Percentiles rank a stretch among this genome's conserved stretches.
Conservation (phyloP, 169 alveolate species). For the Plasmodium vivax region DNA sequence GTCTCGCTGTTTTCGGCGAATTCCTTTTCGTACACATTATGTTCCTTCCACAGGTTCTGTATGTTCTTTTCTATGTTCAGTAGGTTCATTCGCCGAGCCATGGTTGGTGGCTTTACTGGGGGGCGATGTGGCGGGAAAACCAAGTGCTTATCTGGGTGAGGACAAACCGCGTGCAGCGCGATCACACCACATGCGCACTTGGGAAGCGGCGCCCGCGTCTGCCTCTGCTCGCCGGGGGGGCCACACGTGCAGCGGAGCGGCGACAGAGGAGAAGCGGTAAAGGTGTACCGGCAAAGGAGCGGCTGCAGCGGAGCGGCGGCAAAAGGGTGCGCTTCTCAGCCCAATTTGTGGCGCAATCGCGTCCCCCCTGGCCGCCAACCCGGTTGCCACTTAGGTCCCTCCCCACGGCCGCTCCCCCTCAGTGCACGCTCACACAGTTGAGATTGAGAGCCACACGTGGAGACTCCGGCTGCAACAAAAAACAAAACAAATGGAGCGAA, state of each 20-base stretch:
- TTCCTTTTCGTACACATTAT: slow-evolving; percentile 89
- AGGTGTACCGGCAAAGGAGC: too few species aligned
- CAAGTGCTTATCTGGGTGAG: neutral
- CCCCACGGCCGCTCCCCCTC: neutral
- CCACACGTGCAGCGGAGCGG: neutral
- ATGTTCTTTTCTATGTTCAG: slow-evolving; percentile 89
- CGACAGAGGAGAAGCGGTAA: neutral
- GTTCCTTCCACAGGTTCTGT: slow-evolving; percentile 91
- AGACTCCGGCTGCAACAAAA: neutral
- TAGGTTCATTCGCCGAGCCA: slow-evolving; percentile 91
- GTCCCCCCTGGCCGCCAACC: neutral
- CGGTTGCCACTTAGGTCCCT: neutral
- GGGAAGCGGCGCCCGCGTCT: neutral
- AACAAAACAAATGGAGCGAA: neutral
- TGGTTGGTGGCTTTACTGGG: slow-evolving; percentile 4
- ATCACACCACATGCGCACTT: neutral
- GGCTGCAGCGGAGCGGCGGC: neutral
- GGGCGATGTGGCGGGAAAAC: neutral
- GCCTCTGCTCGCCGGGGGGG: neutral
- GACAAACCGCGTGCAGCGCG: neutral
- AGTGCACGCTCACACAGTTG: neutral
- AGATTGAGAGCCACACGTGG: neutral
- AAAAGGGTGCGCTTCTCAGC: neutral
- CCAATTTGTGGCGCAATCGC: neutral
- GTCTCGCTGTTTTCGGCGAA: slow-evolving; percentile 85